These are phyloP conservation scores for Mortierella claussenii DNA, from an alignment of 192 early-diverging fungal species.

Conservation along the genomic window DNA sequence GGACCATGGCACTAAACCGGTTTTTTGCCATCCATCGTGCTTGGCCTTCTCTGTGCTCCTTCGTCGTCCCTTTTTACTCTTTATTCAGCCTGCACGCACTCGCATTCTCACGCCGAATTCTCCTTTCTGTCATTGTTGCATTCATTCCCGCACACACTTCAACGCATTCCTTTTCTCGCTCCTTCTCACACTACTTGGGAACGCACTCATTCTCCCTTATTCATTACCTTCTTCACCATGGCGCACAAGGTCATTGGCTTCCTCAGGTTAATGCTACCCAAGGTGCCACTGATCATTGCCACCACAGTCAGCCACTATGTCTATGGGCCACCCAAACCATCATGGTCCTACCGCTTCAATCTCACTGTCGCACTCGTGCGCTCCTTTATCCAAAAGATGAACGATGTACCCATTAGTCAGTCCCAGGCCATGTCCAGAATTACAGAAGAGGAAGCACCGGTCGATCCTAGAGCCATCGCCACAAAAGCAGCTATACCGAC, in stretches of 20 bases:
- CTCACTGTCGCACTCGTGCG: slow-evolving; percentile 43
- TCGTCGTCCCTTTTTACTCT: no score
- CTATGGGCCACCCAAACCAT: slow-evolving; percentile 57
- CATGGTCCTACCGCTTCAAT: slow-evolving; percentile 54
- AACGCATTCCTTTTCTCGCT: no score
- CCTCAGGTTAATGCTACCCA: slow-evolving; percentile 15
- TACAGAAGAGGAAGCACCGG: slow-evolving; percentile 19
- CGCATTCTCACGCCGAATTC: no score
- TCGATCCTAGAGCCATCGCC: slow-evolving; percentile 36
- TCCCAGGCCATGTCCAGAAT: slow-evolving; percentile 40
- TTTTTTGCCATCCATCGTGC: no score
- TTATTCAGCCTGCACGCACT: no score
- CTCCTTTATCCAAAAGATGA: slow-evolving; percentile 31
- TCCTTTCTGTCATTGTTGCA: no score
- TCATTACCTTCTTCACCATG: no score
- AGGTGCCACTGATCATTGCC: slow-evolving; percentile 31
- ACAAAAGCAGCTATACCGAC: slow-evolving; percentile 27
- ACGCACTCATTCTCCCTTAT: not conserved
- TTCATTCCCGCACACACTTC: no score
- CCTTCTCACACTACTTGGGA: not conserved
- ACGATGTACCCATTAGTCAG: slow-evolving; percentile 45
- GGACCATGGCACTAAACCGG: no score
- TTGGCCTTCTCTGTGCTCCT: no score
- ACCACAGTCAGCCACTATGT: slow-evolving; percentile 45
- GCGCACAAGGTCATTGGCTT: slow-evolving; percentile 1